phyloP scores from a whole-genome alignment of 169 alveolate genomes.

The Plasmodium coatneyi region DNA sequence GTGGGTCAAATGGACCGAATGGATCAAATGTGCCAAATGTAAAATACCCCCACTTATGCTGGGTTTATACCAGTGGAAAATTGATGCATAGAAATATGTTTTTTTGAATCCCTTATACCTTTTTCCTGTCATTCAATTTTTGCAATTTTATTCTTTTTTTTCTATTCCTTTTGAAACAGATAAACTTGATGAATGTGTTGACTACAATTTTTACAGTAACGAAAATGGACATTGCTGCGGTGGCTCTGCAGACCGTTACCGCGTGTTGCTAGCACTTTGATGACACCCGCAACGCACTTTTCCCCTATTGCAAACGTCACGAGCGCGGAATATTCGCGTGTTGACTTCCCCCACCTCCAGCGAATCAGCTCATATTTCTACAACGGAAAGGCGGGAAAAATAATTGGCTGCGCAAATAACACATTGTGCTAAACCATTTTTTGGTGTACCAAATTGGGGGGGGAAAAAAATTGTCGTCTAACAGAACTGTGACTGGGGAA shows the following conservation, averaged over 20 bases:
- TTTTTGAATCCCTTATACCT: neutral
- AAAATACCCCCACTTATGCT: neutral
- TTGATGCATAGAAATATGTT: neutral
- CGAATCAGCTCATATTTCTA: constrained; percentile 15
- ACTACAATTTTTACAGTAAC: constrained; percentile 7
- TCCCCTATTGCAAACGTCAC: neutral
- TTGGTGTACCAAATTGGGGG: constrained; percentile 1
- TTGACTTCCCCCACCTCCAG: neutral
- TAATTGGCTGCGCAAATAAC: constrained; percentile 12
- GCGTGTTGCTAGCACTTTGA: neutral
- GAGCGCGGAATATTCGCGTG: neutral
- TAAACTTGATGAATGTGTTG: neutral
- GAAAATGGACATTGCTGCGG: neutral
- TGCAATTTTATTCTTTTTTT: neutral
- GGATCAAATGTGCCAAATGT: too few species aligned
- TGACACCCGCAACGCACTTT: neutral
- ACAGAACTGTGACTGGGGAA: neutral
- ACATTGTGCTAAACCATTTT: neutral
- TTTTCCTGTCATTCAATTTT: neutral
- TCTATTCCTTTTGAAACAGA: neutral
- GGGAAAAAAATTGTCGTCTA: neutral
- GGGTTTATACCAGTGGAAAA: neutral
- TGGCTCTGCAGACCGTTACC: neutral
- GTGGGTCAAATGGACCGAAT: neutral
- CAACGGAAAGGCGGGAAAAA: constrained; percentile 1